phyloP scores from a whole-genome alignment of 2,329 filamentous ascomycete species.

The Nigrospora osmanthi region DNA sequence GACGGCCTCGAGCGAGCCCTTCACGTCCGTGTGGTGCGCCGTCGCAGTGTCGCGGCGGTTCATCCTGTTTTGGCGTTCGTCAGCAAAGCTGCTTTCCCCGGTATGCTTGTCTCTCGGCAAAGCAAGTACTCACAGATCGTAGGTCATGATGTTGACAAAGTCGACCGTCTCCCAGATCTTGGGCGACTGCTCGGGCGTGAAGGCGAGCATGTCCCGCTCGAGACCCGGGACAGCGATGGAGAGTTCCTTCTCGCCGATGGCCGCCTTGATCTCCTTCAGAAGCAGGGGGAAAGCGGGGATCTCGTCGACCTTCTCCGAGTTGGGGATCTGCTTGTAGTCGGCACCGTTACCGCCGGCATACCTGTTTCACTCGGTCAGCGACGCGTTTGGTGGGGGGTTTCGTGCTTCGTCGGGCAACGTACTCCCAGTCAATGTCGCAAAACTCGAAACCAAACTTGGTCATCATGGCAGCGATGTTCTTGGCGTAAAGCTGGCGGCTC shows the following conservation, averaged over 20 bases:
- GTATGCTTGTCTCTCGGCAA: neutral
- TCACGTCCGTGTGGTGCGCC: slow-evolving; percentile 57
- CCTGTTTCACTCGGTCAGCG: too few relatives aligned
- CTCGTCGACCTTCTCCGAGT: slow-evolving; percentile 51
- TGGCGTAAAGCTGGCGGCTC: slow-evolving; percentile 50
- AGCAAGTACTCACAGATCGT: slow-evolving; percentile 11
- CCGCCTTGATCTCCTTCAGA: slow-evolving; percentile 47
- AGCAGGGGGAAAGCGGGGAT: slow-evolving; percentile 56
- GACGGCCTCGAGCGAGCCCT: slow-evolving; percentile 44
- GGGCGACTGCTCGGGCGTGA: slow-evolving; percentile 48
- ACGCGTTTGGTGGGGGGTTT: too few relatives aligned
- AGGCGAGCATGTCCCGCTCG: slow-evolving; percentile 59
- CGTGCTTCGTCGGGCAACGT: slow-evolving; percentile 22
- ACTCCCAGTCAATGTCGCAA: slow-evolving; percentile 60
- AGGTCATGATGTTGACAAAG: slow-evolving; percentile 53
- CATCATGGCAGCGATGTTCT: slow-evolving; percentile 58
- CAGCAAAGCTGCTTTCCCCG: slow-evolving; percentile 11
- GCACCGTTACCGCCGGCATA: slow-evolving; percentile 52
- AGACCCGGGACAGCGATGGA: slow-evolving; percentile 63
- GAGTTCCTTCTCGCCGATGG: slow-evolving; percentile 53
- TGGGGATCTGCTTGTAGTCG: slow-evolving; percentile 59
- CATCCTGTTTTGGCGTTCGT: slow-evolving; percentile 61
- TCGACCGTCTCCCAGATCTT: slow-evolving; percentile 52
- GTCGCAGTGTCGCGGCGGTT: slow-evolving; percentile 60
- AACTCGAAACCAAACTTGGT: slow-evolving; percentile 56